Evolutionary conservation across 306 rosid genomes (phyloP).

Genomic region (Prunus davidiana): DNA sequence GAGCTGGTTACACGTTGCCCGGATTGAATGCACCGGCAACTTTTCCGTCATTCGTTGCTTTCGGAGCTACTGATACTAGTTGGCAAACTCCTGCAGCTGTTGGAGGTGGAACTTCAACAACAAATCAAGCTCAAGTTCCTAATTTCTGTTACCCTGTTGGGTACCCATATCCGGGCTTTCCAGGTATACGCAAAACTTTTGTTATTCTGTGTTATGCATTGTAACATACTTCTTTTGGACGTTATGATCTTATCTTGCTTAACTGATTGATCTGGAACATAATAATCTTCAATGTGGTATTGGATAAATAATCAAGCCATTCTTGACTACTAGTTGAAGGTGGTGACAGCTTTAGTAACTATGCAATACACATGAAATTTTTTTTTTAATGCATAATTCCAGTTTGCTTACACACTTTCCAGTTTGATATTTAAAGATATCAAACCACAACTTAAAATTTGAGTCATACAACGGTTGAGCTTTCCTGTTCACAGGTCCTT

Average conservation of each 20-base stretch:
- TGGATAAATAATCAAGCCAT: not conserved
- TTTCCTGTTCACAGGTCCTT: slow-evolving; percentile 40
- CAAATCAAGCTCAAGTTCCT: slow-evolving; percentile 34
- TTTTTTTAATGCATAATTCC: not conserved
- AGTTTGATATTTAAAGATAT: not conserved
- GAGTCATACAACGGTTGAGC: slow-evolving; percentile 12
- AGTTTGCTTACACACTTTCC: not conserved
- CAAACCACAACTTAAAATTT: not conserved
- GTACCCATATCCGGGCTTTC: slow-evolving; percentile 38
- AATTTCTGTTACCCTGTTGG: slow-evolving; percentile 40
- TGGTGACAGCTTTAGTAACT: not conserved
- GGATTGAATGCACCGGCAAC: slow-evolving; percentile 26
- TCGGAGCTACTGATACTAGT: slow-evolving; percentile 22
- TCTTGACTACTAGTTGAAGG: not conserved
- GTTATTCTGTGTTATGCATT: slow-evolving; percentile 3
- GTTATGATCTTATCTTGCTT: not conserved
- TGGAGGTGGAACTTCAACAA: slow-evolving; percentile 31
- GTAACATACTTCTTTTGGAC: not conserved
- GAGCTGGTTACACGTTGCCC: slow-evolving; percentile 16
- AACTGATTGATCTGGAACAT: not conserved
- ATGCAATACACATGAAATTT: not conserved
- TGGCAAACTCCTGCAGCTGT: slow-evolving; percentile 30
- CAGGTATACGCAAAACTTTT: slow-evolving; percentile 34
- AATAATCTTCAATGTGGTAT: not conserved
- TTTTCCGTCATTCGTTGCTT: slow-evolving; percentile 18